Percentiles rank a stretch among this genome's conserved stretches.
These are phyloP conservation scores for Rauvolfia tetraphylla DNA, from an alignment of 257 asterid species.

Conservation along the genomic window DNA sequence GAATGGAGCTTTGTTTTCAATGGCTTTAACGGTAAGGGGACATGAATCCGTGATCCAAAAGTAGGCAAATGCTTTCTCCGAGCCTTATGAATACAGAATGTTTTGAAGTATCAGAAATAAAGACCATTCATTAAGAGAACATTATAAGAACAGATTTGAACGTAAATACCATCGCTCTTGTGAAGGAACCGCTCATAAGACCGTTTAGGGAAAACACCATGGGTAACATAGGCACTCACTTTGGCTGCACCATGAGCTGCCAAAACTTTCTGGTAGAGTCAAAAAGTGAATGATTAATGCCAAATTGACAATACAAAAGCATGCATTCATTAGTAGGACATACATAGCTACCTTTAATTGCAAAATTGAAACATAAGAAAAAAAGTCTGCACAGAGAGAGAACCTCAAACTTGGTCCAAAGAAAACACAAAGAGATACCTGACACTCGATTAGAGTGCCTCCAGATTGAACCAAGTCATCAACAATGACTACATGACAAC, in stretches of 20 bases:
- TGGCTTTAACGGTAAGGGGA: slow-evolving; percentile 66
- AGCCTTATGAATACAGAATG: slow-evolving; percentile 19
- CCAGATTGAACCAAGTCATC: slow-evolving; percentile 98
- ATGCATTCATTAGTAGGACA: not conserved
- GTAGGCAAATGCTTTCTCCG: slow-evolving; percentile 64
- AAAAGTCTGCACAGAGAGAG: not conserved
- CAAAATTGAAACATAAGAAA: not conserved
- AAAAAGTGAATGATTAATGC: not conserved
- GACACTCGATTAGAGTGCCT: slow-evolving; percentile 92
- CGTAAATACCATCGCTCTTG: slow-evolving; percentile 53
- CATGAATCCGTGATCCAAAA: slow-evolving; percentile 97
- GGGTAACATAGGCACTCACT: slow-evolving; percentile 92
- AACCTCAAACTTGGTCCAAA: not conserved
- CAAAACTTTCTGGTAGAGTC: slow-evolving; percentile 69
- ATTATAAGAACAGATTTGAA: not conserved
- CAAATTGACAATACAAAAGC: not conserved
- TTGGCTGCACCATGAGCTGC: slow-evolving; percentile 84
- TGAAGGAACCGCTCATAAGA: slow-evolving; percentile 82
- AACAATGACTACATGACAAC: slow-evolving; percentile 92
- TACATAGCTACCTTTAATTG: not conserved
- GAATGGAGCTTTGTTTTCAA: slow-evolving; percentile 63
- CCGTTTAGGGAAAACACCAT: slow-evolving; percentile 74
- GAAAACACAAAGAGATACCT: slow-evolving; percentile 40
- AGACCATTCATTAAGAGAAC: not conserved
- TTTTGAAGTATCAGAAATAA: slow-evolving; percentile 14